Conservation (phyloP, 1,284 basidiomycete genomes). For the Mrakiaceae sp. region DNA sequence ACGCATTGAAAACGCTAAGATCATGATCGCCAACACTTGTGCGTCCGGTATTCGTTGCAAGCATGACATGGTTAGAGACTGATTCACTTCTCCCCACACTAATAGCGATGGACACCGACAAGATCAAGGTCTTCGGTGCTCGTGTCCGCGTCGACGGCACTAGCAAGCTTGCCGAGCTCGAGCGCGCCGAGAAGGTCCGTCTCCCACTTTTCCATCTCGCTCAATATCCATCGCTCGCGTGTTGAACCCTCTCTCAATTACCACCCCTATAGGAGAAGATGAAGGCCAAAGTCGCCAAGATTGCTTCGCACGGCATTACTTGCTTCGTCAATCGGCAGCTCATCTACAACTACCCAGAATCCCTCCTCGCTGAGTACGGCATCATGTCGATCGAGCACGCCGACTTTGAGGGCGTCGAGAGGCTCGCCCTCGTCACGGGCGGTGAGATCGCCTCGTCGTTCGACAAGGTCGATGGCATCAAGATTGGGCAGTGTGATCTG, state of each 20-base stretch:
- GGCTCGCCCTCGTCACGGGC: conserved; percentile 89
- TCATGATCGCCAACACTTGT: conserved; percentile 96
- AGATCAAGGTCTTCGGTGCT: conserved; percentile 98
- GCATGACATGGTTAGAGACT: not conserved
- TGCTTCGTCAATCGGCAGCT: conserved; percentile 97
- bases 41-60: conserved; percentile 27
- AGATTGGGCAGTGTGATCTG: conserved; percentile 82
- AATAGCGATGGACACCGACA: conserved; percentile 97
- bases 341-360: conserved; percentile 99
- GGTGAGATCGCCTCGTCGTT: conserved; percentile 97
- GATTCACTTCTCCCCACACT: conserved; percentile 1
- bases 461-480: conserved; percentile 84
- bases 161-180: conserved; percentile 92
- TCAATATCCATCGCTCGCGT: not conserved
- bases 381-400: conserved; percentile 98
- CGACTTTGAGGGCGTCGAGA: conserved; percentile 97
- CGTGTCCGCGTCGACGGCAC: conserved; percentile 92
- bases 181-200: conserved; percentile 76
- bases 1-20: conserved; percentile 87
- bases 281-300: conserved; percentile 94
- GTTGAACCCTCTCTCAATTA: not conserved
- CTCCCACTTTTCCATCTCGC: not conserved
- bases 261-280: conserved; percentile 73
- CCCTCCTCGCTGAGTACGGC: conserved; percentile 80
- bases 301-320: conserved; percentile 91